phyloP scores from a whole-genome alignment of 2,329 filamentous ascomycete species.

The Neofusicoccum umdonicola region DNA sequence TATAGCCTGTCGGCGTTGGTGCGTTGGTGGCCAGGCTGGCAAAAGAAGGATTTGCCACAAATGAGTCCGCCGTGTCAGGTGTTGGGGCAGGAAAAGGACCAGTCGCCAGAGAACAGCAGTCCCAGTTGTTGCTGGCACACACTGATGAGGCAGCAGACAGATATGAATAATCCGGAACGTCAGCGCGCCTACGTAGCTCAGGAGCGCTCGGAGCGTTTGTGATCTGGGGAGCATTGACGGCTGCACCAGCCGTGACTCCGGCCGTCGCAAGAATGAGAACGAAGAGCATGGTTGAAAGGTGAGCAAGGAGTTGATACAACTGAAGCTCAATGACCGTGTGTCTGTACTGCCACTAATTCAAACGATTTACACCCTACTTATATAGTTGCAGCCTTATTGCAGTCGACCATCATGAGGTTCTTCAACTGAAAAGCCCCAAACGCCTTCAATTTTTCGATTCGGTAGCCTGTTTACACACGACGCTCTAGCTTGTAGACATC shows the following conservation, averaged over 20 bases:
- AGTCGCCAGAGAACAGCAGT: neutral
- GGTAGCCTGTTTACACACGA: neutral
- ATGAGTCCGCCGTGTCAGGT: neutral
- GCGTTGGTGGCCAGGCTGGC: neutral
- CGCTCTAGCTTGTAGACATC: neutral
- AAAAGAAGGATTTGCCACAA: neutral
- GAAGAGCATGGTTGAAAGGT: neutral
- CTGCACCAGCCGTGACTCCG: neutral
- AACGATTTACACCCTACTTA: neutral
- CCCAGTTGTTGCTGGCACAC: neutral
- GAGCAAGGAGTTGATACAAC: neutral
- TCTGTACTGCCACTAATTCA: neutral
- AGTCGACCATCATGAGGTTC: neutral
- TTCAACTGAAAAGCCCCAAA: neutral
- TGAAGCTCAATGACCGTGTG: neutral
- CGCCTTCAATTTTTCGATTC: neutral
- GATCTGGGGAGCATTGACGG: neutral
- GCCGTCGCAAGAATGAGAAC: neutral
- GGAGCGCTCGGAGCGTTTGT: neutral
- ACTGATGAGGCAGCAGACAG: neutral
- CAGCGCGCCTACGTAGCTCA: neutral
- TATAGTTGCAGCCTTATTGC: neutral
- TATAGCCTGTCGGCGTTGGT: conserved; percentile 16
- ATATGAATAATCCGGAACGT: neutral
- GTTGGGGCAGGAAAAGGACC: neutral